phyloP scores from a whole-genome alignment of 2,329 filamentous ascomycete species.

The Pestalotiopsis sp. region DNA sequence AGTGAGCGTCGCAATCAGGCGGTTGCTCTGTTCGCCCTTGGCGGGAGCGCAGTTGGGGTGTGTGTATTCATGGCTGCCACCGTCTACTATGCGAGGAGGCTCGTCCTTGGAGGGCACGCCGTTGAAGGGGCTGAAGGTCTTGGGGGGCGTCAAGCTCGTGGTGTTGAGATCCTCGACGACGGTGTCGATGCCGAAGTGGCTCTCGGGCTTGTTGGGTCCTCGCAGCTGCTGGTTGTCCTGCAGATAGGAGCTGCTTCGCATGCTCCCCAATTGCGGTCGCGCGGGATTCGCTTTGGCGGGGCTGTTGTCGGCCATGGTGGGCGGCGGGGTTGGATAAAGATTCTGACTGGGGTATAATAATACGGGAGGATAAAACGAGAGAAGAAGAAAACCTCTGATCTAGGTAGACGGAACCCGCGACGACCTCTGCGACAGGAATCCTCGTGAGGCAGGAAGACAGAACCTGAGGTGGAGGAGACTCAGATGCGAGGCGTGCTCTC shows the following conservation, averaged over 20 bases:
- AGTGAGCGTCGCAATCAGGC: constrained; percentile 65
- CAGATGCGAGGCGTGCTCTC: not conserved
- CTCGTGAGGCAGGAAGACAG: not conserved
- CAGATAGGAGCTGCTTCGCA: constrained; percentile 65
- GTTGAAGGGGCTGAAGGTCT: constrained; percentile 53
- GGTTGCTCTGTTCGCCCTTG: constrained; percentile 48
- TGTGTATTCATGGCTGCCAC: constrained; percentile 63
- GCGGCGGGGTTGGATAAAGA: constrained; percentile 1
- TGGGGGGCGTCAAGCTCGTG: constrained; percentile 40
- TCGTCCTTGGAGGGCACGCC: constrained; percentile 62
- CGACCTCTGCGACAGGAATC: not conserved
- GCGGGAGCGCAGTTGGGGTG: constrained; percentile 64
- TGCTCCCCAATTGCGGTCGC: constrained; percentile 52
- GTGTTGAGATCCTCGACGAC: constrained; percentile 59
- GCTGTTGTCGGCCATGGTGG: constrained; percentile 34
- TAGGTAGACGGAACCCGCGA: not conserved
- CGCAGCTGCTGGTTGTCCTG: constrained; percentile 67
- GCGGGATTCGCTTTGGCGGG: constrained; percentile 20
- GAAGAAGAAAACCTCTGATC: not conserved
- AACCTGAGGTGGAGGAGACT: not conserved
- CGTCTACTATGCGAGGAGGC: constrained; percentile 63
- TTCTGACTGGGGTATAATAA: not conserved
- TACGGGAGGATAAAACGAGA: not conserved
- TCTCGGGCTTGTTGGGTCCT: constrained; percentile 55
- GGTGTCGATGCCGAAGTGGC: constrained; percentile 65